Conservation (phyloP, 371 early-diverging fungal genomes). For the Mortierella sp. region DNA sequence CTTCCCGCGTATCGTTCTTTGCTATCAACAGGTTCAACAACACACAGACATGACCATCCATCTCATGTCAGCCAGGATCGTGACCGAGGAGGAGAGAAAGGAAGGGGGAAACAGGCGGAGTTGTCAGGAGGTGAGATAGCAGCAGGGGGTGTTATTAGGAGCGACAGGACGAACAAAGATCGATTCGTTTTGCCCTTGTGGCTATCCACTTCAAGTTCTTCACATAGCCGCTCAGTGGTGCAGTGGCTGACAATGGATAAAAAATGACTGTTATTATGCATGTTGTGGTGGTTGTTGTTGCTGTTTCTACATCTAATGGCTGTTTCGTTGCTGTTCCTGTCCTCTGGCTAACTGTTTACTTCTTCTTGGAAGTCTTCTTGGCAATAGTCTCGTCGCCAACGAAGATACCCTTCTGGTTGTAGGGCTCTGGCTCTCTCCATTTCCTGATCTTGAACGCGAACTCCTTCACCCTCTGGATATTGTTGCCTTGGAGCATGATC, state of each 20-base stretch:
- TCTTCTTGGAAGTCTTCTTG: constrained; percentile 97
- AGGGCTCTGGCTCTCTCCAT: constrained; percentile 97
- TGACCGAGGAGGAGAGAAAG: neutral
- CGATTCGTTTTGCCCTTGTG: neutral
- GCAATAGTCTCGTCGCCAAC: constrained; percentile 97
- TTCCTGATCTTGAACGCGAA: constrained; percentile 94
- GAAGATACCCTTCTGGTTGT: constrained; percentile 99
- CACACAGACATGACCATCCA: neutral
- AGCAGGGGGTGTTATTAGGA: neutral
- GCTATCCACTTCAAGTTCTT: neutral
- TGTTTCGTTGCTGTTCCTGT: neutral
- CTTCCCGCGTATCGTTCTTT: neutral
- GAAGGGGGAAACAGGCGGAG: neutral
- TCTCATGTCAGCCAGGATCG: constrained; percentile 4
- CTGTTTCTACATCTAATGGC: neutral
- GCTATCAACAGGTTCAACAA: neutral
- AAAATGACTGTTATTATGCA: constrained; percentile 15
- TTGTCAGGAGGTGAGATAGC: constrained; percentile 3
- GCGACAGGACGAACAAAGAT: neutral
- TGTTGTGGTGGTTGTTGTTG: neutral
- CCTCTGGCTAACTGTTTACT: constrained; percentile 63
- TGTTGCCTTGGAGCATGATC: constrained; percentile 84
- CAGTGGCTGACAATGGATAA: neutral
- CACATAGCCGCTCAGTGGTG: neutral
- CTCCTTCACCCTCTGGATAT: constrained; percentile 84